phyloP scores from a whole-genome alignment of 495 filamentous ascomycete species.

The Trypethelium eluteriae region DNA sequence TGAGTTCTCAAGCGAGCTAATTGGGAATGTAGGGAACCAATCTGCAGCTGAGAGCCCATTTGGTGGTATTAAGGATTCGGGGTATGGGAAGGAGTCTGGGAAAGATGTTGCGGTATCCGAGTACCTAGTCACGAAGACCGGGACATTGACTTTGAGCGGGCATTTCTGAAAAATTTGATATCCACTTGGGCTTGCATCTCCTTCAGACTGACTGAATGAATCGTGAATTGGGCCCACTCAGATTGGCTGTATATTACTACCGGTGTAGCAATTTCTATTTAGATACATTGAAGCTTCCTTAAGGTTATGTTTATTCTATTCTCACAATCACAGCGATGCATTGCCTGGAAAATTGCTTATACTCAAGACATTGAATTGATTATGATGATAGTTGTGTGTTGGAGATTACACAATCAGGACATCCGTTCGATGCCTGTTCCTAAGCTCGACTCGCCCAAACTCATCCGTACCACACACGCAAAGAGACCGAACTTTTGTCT shows the following conservation, averaged over 20 bases:
- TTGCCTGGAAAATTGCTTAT: too few species aligned
- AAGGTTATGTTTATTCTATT: too few species aligned
- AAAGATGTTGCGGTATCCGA: slow-evolving; percentile 64
- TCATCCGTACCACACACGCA: neutral
- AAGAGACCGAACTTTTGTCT: slow-evolving; percentile 6
- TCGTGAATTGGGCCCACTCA: too few species aligned
- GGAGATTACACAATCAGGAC: neutral
- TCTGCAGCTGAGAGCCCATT: slow-evolving; percentile 67
- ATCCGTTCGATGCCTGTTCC: neutral
- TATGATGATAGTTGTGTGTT: neutral
- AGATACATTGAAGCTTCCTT: too few species aligned
- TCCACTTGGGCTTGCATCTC: too few species aligned
- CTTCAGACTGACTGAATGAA: too few species aligned
- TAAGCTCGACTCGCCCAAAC: neutral
- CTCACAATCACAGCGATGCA: too few species aligned
- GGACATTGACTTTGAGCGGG: slow-evolving; percentile 25
- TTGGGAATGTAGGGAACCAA: slow-evolving; percentile 42
- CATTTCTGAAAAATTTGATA: slow-evolving; percentile 19
- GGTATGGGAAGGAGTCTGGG: slow-evolving; percentile 69
- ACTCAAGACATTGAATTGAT: neutral
- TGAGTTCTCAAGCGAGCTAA: slow-evolving; percentile 18
- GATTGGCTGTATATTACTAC: too few species aligned
- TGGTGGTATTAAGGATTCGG: slow-evolving; percentile 67
- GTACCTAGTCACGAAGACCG: slow-evolving; percentile 64
- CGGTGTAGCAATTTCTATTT: too few species aligned